Percentiles rank a stretch among this genome's conserved stretches.
Conservation (phyloP, 306 rosid species). For the Vachellia collinsii region DNA sequence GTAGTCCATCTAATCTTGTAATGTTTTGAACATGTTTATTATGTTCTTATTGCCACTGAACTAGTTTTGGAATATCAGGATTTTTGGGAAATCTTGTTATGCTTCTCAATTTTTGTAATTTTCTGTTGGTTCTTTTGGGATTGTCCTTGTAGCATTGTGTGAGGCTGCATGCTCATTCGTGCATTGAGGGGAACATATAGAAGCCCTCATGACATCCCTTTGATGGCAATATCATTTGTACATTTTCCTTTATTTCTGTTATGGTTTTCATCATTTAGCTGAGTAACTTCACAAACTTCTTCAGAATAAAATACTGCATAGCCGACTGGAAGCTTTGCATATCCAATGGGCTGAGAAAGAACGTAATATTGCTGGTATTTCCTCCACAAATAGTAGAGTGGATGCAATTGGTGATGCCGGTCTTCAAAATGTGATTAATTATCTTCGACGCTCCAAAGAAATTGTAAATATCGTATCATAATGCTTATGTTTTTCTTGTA, state of each 20-base stretch:
- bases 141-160: neutral
- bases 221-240: neutral
- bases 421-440: conserved; percentile 75
- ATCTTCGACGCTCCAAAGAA: conserved; percentile 91
- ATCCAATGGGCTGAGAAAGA: conserved; percentile 88
- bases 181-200: neutral
- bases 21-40: neutral
- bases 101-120: neutral
- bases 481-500: conserved; percentile 14
- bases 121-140: neutral
- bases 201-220: neutral
- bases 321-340: conserved; percentile 90
- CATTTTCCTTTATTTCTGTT: neutral
- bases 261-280: conserved; percentile 22
- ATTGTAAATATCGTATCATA: conserved; percentile 57
- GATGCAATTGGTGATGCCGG: conserved; percentile 60
- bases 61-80: neutral
- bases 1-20: neutral
- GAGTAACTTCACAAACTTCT: conserved; percentile 17
- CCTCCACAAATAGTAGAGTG: conserved; percentile 50
- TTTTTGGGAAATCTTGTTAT: neutral
- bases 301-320: conserved; percentile 88
- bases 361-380: conserved; percentile 68
- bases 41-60: neutral
- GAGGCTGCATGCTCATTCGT: conserved; percentile 5